Percentiles rank a stretch among this genome's conserved stretches.
Evolutionary conservation across 23 red algal species (phyloP).

Genomic region (Gracilariopsis chorda): DNA sequence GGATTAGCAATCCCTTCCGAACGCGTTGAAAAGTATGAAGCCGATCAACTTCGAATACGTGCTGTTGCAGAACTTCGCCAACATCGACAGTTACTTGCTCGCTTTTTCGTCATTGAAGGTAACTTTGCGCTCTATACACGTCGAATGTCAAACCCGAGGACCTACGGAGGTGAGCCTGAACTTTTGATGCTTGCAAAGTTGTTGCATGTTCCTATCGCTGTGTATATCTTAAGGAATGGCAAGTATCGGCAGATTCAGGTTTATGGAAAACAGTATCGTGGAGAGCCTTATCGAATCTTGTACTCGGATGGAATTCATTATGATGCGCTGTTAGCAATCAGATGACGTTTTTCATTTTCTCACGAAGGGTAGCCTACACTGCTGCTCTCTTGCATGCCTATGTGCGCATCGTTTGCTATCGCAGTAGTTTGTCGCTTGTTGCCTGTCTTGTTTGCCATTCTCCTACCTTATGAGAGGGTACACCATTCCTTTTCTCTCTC

Average conservation of each 20-base stretch:
- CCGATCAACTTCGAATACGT: constrained; percentile 65
- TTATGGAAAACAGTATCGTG: constrained; percentile 85
- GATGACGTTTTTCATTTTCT: neutral
- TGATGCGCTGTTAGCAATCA: constrained; percentile 56
- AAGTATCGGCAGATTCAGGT: constrained; percentile 86
- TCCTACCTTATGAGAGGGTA: no score
- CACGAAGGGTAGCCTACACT: no score
- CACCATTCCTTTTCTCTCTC: no score
- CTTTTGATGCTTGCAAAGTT: constrained; percentile 82
- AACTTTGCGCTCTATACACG: constrained; percentile 65
- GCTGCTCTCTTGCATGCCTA: no score
- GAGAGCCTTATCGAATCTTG: constrained; percentile 66
- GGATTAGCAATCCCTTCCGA: constrained; percentile 31
- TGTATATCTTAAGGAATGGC: constrained; percentile 46
- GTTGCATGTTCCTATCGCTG: constrained; percentile 84
- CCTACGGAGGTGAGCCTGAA: constrained; percentile 91
- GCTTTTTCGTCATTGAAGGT: constrained; percentile 81
- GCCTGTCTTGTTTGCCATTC: no score
- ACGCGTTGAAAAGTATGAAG: constrained; percentile 63
- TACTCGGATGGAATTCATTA: constrained; percentile 92
- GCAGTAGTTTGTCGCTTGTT: no score
- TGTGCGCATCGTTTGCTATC: no score
- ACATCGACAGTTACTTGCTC: constrained; percentile 64
- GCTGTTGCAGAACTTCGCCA: constrained; percentile 66
- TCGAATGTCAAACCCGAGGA: constrained; percentile 55